phyloP scores from a whole-genome alignment of 129 eudicot species.

The Tanacetum coccineum region DNA sequence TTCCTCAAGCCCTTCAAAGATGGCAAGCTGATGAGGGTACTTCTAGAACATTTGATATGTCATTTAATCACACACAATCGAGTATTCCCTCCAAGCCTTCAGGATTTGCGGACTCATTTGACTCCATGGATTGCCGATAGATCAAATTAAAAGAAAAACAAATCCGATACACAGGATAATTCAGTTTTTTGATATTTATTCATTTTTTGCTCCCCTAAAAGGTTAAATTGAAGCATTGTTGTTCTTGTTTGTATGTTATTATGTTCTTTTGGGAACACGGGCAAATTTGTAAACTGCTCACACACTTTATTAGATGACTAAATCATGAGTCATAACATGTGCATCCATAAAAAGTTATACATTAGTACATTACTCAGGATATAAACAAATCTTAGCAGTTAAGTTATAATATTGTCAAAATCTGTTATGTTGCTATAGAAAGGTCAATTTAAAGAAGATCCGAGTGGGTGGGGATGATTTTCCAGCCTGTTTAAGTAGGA shows the following conservation, averaged over 20 bases:
- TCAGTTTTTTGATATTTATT: constrained; percentile 28
- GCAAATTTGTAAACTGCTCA: constrained; percentile 15
- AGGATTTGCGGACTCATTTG: constrained; percentile 73
- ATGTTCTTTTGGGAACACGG: constrained; percentile 16
- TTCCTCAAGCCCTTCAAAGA: constrained; percentile 80
- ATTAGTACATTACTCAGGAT: neutral
- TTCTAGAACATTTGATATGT: constrained; percentile 62
- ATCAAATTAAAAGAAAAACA: neutral
- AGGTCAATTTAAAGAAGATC: constrained; percentile 3
- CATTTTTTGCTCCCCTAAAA: constrained; percentile 23
- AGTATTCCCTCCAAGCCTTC: constrained; percentile 81
- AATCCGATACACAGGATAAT: constrained; percentile 17
- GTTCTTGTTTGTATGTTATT: constrained; percentile 23
- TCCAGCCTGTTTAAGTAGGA: constrained; percentile 35
- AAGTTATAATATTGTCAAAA: neutral
- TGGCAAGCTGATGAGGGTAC: constrained; percentile 98
- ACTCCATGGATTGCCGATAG: constrained; percentile 75
- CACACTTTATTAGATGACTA: constrained; percentile 16
- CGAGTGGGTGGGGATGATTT: constrained; percentile 22
- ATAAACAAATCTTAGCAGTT: constrained; percentile 7
- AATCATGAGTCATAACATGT: constrained; percentile 1
- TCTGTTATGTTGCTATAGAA: constrained; percentile 19
- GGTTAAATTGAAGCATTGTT: constrained; percentile 16
- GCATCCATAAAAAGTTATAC: constrained; percentile 2
- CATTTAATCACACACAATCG: constrained; percentile 49